phyloP scores from a whole-genome alignment of 768 basidiomycete genomes.

The Trametopsis cervina region DNA sequence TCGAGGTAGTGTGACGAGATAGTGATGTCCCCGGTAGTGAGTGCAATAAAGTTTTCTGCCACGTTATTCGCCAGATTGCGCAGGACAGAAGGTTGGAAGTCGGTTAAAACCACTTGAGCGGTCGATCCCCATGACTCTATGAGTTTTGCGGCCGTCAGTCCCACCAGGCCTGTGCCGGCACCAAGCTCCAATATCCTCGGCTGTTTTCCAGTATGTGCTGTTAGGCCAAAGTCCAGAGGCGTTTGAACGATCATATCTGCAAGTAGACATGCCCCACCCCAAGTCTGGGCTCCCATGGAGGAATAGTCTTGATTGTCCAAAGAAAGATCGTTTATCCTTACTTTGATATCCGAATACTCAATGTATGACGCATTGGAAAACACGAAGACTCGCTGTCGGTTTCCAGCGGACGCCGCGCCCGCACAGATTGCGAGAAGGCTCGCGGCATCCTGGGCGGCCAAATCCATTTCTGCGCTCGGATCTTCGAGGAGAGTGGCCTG shows the following conservation, averaged over 20 bases:
- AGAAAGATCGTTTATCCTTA: conserved; percentile 60
- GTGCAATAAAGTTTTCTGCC: conserved; percentile 25
- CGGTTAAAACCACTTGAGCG: conserved; percentile 34
- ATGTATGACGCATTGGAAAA: conserved; percentile 25
- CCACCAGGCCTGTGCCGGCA: conserved; percentile 51
- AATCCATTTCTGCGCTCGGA: conserved; percentile 20
- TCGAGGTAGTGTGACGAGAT: conserved; percentile 29
- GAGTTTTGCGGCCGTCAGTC: conserved; percentile 33
- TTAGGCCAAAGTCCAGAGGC: conserved; percentile 45
- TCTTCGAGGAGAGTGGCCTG: conserved; percentile 8
- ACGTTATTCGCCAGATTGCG: conserved; percentile 42
- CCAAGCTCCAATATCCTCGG: conserved; percentile 47
- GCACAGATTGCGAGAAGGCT: conserved; percentile 56
- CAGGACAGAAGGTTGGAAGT: conserved; percentile 43
- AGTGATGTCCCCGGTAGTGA: background rate
- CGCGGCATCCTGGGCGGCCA: conserved; percentile 46
- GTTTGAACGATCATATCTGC: conserved; percentile 62
- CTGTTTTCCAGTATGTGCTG: background rate
- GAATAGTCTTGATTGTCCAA: conserved; percentile 62
- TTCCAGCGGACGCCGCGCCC: conserved; percentile 60
- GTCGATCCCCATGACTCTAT: conserved; percentile 2
- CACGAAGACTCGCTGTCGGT: conserved; percentile 41
- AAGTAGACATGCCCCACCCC: conserved; percentile 81
- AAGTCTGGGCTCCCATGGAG: conserved; percentile 82
- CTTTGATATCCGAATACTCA: conserved; percentile 18